phyloP scores from a whole-genome alignment of 441 rosid species.

The Metrosideros polymorpha region DNA sequence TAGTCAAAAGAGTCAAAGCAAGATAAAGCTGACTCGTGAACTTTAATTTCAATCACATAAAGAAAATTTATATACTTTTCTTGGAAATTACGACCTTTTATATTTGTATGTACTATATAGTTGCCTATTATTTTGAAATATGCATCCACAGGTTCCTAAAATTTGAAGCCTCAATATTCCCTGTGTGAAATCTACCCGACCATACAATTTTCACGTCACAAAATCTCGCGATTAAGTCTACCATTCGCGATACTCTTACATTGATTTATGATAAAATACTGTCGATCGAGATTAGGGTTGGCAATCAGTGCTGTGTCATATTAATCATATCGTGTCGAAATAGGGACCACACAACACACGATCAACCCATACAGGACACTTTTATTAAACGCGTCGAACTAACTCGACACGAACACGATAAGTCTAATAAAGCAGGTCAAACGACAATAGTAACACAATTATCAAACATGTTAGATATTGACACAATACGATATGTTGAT shows the following conservation, averaged over 20 bases:
- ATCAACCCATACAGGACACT: fast-evolving
- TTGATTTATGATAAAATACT: not conserved
- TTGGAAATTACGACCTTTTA: not conserved
- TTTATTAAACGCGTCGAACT: not conserved
- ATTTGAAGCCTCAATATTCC: not conserved
- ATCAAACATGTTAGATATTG: not conserved
- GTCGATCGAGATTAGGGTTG: not conserved
- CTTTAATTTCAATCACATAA: not conserved
- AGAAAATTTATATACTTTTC: not conserved
- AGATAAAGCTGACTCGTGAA: not conserved
- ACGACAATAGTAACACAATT: fast-evolving
- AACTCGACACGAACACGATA: fast-evolving
- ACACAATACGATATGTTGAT: not conserved
- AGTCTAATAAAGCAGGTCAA: not conserved
- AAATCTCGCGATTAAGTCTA: not conserved
- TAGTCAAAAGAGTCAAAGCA: not conserved
- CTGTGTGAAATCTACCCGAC: not conserved
- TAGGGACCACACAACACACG: fast-evolving
- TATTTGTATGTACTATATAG: not conserved
- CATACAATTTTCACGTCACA: not conserved
- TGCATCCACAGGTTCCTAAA: not conserved
- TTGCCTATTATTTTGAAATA: not conserved
- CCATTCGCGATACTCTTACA: not conserved
- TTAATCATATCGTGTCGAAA: not conserved
- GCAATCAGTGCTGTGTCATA: fast-evolving